A percentile compares a stretch with the other conserved stretches of the same genome.
Evolutionary conservation across 805 yeast genomes (phyloP).

Genomic region (Ogataea siamensis): DNA sequence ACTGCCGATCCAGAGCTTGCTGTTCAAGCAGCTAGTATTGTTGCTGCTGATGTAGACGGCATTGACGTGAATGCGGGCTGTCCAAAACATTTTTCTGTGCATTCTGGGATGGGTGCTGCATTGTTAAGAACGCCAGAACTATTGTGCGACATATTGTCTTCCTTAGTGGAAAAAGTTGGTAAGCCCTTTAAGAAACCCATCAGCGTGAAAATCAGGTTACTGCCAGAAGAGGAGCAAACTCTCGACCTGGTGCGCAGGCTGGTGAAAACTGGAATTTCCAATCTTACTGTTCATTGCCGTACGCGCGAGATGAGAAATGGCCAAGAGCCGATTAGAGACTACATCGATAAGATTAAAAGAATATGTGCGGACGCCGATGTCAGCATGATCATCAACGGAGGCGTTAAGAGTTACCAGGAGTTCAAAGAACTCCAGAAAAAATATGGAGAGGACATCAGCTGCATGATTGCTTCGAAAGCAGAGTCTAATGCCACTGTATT

Average conservation of each 20-base stretch:
- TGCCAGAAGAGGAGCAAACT: slow-evolving; percentile 63
- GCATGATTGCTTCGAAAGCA: slow-evolving; percentile 92
- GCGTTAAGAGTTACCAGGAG: slow-evolving; percentile 54
- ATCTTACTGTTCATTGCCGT: slow-evolving; percentile 90
- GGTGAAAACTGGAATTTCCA: slow-evolving; percentile 75
- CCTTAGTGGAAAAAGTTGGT: slow-evolving; percentile 79
- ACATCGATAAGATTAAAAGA: slow-evolving; percentile 57
- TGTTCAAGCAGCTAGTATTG: slow-evolving; percentile 78
- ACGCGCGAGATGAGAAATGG: slow-evolving; percentile 86
- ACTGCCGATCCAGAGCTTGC: slow-evolving; percentile 82
- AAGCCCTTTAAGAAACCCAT: slow-evolving; percentile 73
- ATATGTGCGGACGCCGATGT: slow-evolving; percentile 63
- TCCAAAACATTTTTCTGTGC: slow-evolving; percentile 93
- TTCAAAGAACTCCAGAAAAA: slow-evolving; percentile 46
- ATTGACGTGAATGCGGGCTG: slow-evolving; percentile 96
- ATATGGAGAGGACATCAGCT: slow-evolving; percentile 69
- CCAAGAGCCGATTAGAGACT: slow-evolving; percentile 74
- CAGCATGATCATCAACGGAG: slow-evolving; percentile 82
- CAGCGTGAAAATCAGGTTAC: slow-evolving; percentile 83
- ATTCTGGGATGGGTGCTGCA: slow-evolving; percentile 98
- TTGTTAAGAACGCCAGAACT: slow-evolving; percentile 77
- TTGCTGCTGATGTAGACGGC: slow-evolving; percentile 85
- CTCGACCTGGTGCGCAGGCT: slow-evolving; percentile 54
- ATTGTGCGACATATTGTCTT: slow-evolving; percentile 63
- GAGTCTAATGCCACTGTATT: slow-evolving; percentile 86